Conservation (phyloP, 208 protist species). For the Wallacemonas collosoma region DNA sequence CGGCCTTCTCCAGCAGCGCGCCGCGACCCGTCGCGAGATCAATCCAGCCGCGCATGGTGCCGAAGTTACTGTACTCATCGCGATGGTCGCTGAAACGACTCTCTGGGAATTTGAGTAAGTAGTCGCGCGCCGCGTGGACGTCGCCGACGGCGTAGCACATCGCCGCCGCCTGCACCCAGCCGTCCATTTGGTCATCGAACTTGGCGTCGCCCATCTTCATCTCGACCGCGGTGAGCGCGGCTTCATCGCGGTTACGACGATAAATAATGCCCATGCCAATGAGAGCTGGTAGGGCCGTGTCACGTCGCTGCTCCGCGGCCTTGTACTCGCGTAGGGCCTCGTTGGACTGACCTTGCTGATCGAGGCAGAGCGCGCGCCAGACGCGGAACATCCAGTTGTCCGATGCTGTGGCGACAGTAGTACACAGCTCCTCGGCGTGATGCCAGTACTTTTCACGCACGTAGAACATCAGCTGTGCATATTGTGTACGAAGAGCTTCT, state of each 20-base stretch:
- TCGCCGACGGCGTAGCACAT: conserved; percentile 74
- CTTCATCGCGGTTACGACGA: conserved; percentile 67
- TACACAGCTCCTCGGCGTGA: conserved; percentile 81
- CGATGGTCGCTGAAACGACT: conserved; percentile 42
- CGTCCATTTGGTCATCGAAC: conserved; percentile 37
- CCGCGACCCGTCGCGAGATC: conserved; percentile 82
- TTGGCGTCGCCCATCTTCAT: conserved; percentile 43
- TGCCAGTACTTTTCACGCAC: conserved; percentile 82
- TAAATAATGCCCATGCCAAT: conserved; percentile 82
- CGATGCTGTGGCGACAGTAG: conserved; percentile 55
- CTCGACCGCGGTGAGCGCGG: conserved; percentile 57
- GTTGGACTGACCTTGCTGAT: conserved; percentile 78
- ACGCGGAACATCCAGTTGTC: conserved; percentile 87
- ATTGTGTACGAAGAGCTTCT: conserved; percentile 63
- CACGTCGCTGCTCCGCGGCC: conserved; percentile 58
- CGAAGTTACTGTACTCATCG: conserved; percentile 85
- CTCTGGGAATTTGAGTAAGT: conserved; percentile 54
- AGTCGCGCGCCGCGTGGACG: conserved; percentile 62
- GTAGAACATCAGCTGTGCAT: conserved; percentile 82
- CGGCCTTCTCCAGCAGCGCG: conserved; percentile 85
- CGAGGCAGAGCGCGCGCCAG: conserved; percentile 74
- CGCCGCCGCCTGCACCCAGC: conserved; percentile 69
- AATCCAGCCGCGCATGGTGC: conserved; percentile 79
- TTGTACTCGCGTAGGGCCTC: conserved; percentile 88
- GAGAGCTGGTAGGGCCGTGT: conserved; percentile 65